A percentile compares a stretch with the other conserved stretches of the same genome.
phyloP scores from a whole-genome alignment of 768 basidiomycete genomes.

The Termitomyces sp. region DNA sequence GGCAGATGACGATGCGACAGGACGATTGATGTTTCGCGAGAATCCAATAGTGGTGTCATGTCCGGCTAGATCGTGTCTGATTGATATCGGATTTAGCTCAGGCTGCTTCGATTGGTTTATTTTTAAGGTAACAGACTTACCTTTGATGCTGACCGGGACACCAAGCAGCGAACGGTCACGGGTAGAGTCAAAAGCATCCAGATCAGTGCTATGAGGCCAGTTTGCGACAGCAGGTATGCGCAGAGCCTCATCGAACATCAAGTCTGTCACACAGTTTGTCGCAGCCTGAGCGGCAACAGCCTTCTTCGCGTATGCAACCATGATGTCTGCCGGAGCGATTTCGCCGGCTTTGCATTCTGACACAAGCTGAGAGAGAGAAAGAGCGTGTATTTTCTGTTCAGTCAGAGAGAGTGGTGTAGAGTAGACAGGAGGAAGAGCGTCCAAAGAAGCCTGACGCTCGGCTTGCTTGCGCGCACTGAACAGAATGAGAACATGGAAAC shows the following conservation, averaged over 20 bases:
- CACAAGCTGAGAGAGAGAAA: constrained; percentile 43
- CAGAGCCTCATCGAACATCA: constrained; percentile 50
- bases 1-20: constrained; percentile 42
- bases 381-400: constrained; percentile 44
- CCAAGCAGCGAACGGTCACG: constrained; percentile 52
- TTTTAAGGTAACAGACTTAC: constrained; percentile 23
- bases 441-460: constrained; percentile 39
- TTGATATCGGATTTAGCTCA: not conserved
- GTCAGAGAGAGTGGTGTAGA: constrained; percentile 35
- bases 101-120: not conserved
- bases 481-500: not conserved
- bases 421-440: constrained; percentile 32
- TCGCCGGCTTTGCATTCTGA: constrained; percentile 36
- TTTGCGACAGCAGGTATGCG: constrained; percentile 31
- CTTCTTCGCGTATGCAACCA: constrained; percentile 52
- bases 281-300: constrained; percentile 46
- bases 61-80: constrained; percentile 46
- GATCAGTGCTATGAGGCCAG: constrained; percentile 34
- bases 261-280: constrained; percentile 67
- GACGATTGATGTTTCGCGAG: constrained; percentile 42
- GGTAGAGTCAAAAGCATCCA: constrained; percentile 27
- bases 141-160: constrained; percentile 68
- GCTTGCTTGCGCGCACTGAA: constrained; percentile 39
- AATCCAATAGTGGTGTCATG: constrained; percentile 62
- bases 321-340: constrained; percentile 35